Conservation (phyloP, 371 early-diverging fungal genomes). For the Mortierella sp. region DNA sequence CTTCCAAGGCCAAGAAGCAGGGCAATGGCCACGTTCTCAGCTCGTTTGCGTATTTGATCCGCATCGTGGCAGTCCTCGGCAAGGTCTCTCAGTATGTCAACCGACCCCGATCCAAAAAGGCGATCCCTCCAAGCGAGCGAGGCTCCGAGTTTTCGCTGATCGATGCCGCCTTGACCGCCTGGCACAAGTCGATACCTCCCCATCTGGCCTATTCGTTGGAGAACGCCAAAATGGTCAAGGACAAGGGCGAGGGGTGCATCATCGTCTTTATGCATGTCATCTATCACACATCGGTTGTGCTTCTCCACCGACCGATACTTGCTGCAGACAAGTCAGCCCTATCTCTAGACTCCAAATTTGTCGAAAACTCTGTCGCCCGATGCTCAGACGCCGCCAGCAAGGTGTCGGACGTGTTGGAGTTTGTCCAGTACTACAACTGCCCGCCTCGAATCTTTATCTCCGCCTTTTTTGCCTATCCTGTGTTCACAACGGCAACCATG, state of each 20-base stretch:
- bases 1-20: conserved; percentile 15
- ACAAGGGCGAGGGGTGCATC: conserved; percentile 48
- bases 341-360: conserved; percentile 52
- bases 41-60: conserved; percentile 56
- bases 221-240: conserved; percentile 52
- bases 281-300: conserved; percentile 63
- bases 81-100: conserved; percentile 67
- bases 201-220: conserved; percentile 60
- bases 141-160: conserved; percentile 63
- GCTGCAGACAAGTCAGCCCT: conserved; percentile 58
- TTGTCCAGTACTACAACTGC: conserved; percentile 49
- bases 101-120: conserved; percentile 55
- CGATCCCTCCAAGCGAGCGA: conserved; percentile 56
- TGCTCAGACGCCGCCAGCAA: conserved; percentile 66
- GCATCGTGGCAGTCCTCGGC: conserved; percentile 59
- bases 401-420: conserved; percentile 61
- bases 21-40: conserved; percentile 33
- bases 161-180: conserved; percentile 61
- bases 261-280: conserved; percentile 60
- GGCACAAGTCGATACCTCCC: conserved; percentile 62
- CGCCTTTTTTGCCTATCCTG: conserved; percentile 66
- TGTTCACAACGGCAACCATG: conserved; percentile 71
- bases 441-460: conserved; percentile 58
- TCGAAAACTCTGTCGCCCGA: conserved; percentile 59
- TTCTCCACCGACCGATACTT: conserved; percentile 64